Base-by-base conservation (phyloP, 164 flowering plant species). In the Dillenia suffruticosa region DNA sequence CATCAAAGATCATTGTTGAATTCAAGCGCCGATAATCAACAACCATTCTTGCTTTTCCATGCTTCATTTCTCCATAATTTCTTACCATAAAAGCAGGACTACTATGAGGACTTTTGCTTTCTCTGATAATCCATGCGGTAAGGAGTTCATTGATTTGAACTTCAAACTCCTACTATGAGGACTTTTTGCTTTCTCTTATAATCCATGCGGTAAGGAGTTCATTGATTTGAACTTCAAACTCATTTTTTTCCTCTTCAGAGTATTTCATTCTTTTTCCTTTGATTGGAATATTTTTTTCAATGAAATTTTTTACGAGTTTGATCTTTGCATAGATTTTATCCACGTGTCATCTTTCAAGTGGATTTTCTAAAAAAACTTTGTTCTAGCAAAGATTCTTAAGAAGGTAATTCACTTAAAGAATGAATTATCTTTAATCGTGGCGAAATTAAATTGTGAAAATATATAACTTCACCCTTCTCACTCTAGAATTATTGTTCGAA, bases 401-500 rank as follows among this genome's bases (percentile, higher is more conserved):
- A 1, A 0, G 32, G 32, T 2, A 26, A 19, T 19, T 19, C 22
- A 1, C 22, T 19, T 19, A 19, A 1, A 1, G 1, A 26, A 5
- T 26, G 1, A 26, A 26, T 2, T 26, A 26, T 26, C 5, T 26
- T 26, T 1, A 26, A 26, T 26, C 32, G 2, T 26, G 3, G 0
- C 5, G 3, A 1, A 2, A 26, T 26, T 2, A 26, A 26, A 2
- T 26, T 26, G 32, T 26, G 2, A 5, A 26, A 26, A 5, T 26
- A 26, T 26, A 26, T 26, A 26, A 26, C 32, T 26, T 26, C 32
- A 26, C 32, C 32, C n/a, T 19, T 79, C 82, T 1, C 73, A 73
- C 51, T 49, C 73, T 40, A 80, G 82, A 51, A 49, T 66, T 0
- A 59, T 22, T 16, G n/a, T 66, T 47, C 82, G 79, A 1, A 13